A percentile compares a stretch with the other conserved stretches of the same genome.
Evolutionary conservation across 768 basidiomycete genomes (phyloP).

Genomic region (Favolaschia claudopus): DNA sequence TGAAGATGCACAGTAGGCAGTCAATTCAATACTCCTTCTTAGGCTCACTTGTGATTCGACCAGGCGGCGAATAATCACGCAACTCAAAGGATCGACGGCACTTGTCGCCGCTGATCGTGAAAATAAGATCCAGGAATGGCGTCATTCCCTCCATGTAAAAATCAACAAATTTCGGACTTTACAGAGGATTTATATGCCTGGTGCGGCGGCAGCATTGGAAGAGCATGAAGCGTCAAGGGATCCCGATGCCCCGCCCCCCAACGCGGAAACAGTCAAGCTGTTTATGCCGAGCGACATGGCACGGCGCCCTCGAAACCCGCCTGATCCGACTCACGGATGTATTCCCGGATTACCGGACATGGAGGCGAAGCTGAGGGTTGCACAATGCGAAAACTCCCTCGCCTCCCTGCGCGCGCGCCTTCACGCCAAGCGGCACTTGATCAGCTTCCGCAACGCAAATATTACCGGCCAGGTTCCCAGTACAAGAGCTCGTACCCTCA

Average conservation of each 20-base stretch:
- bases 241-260: not conserved
- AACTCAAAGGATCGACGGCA: not conserved
- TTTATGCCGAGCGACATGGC: no score
- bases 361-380: conserved; percentile 7
- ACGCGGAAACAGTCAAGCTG: conserved; percentile 1
- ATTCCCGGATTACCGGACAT: not conserved
- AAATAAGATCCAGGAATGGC: conserved; percentile 10
- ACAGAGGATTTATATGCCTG: conserved; percentile 11
- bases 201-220: not conserved
- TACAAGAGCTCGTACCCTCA: conserved; percentile 1
- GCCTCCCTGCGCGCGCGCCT: not conserved
- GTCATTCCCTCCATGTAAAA: not conserved
- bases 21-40: no score
- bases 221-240: not conserved
- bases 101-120: conserved; percentile 2
- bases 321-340: no score
- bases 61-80: not conserved
- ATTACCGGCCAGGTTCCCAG: not conserved
- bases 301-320: no score
- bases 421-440: conserved; percentile 14
- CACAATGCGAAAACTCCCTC: conserved; percentile 7
- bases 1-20: conserved; percentile 21
- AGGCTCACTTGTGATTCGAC: no score
- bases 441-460: conserved; percentile 2
- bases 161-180: conserved; percentile 1